Evolutionary conservation across 257 asterid species (phyloP), one percentile per base, ranked within the genome.

Genomic region (Capsicum chinense): DNA sequence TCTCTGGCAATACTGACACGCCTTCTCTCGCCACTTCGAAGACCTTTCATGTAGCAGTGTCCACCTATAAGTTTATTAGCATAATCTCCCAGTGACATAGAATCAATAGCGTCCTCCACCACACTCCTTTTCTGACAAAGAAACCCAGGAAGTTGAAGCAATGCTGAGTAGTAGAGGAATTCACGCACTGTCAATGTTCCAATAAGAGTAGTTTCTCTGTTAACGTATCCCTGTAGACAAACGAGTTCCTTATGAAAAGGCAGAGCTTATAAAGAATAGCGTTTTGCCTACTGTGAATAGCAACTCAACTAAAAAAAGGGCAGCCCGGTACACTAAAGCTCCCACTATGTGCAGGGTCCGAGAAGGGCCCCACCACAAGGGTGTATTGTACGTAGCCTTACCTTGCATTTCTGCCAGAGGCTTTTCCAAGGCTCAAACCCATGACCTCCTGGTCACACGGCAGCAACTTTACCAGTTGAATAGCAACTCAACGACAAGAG

Each of bases 171-270:
- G 91, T 95, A 92, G 85, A 97, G 98, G 93, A 93, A 95, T 91
- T 97, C 99, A n/a, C 98, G 98, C 86, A 97, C 99, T 15, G 99
- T 95, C 89, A 97, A 88, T 56, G 99, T 95, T 87, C 95, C 99
- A 67, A 97, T 93, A 83, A 97, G 95, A 52, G 96, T 84, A 74
- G 96, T 95, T 89, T 95, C 99, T 89, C 98, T 92, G 59, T 95
- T 94, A 70, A 95, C 99, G 85, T 84, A 97, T 84, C 99, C 99
- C 99, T 97, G 90, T 67, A 70, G 84, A 85, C 73, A 60, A 88
- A 60, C 60, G 17, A 85, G 83, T 42, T 83, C 69, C 39, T 42
- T 67, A 83, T 86, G 87, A 16, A 47, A 57, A 81, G 59, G 79
- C 62, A 48, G 54, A 63, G 33, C 84, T 78, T 48, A 26, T 26